Evolutionary conservation across 106 monocot species (phyloP).

Genomic region (Dendrobium nobile): DNA sequence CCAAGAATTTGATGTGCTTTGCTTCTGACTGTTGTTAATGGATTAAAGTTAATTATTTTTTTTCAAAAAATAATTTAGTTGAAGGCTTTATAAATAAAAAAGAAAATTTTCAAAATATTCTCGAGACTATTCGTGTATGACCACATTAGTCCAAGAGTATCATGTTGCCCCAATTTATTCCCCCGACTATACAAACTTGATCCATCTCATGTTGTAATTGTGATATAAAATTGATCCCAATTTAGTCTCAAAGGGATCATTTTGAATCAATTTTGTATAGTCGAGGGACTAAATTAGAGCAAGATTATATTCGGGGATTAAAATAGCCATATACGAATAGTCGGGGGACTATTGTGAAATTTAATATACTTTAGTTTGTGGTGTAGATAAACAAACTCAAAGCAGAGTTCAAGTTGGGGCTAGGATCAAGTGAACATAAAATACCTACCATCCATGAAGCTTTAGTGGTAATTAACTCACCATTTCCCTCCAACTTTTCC

Average conservation of each 20-base stretch:
- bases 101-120: no score
- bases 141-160: no score
- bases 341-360: not conserved
- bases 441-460: constrained; percentile 52
- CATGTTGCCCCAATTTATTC: no score
- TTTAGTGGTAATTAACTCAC: constrained; percentile 27
- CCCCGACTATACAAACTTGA: no score
- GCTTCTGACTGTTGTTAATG: not conserved
- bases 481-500: not conserved
- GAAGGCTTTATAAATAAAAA: not conserved
- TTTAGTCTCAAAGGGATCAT: no score
- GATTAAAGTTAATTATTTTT: not conserved
- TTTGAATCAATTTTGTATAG: no score
- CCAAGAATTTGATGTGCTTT: not conserved
- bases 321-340: no score
- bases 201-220: no score
- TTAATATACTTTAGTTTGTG: constrained; percentile 24
- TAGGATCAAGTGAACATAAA: constrained; percentile 20
- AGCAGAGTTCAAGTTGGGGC: constrained; percentile 17
- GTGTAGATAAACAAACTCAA: constrained; percentile 56
- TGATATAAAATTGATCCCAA: no score
- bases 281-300: no score
- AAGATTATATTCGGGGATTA: no score
- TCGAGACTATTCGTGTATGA: no score
- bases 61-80: not conserved